Conservation (phyloP, 1,284 basidiomycete species). For the Tylopilus microsporus region DNA sequence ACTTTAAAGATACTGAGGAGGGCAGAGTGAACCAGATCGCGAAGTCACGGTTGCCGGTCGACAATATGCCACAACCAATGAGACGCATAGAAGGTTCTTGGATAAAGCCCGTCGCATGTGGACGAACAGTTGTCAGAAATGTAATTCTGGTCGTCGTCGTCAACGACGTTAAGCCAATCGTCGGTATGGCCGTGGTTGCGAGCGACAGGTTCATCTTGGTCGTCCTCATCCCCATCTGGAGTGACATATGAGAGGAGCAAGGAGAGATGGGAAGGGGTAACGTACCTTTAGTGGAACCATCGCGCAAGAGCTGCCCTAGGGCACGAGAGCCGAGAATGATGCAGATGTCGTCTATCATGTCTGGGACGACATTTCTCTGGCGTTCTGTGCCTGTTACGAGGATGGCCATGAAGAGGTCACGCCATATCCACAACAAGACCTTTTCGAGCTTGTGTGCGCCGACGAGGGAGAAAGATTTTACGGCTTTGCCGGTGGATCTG, state of each 20-base stretch:
- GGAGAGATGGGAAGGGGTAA: not conserved
- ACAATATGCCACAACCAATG: slow-evolving; percentile 50
- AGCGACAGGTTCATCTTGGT: slow-evolving; percentile 19
- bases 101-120: slow-evolving; percentile 24
- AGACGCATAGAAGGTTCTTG: slow-evolving; percentile 36
- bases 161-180: slow-evolving; percentile 15
- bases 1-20: slow-evolving; percentile 44
- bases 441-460: slow-evolving; percentile 47
- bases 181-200: slow-evolving; percentile 2
- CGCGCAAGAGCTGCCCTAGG: slow-evolving; percentile 49
- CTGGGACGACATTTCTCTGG: slow-evolving; percentile 39
- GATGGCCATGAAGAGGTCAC: slow-evolving; percentile 57
- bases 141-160: slow-evolving; percentile 30
- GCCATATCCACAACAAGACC: slow-evolving; percentile 62
- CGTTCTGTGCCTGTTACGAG: slow-evolving; percentile 37
- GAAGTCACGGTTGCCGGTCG: slow-evolving; percentile 39
- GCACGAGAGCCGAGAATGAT: slow-evolving; percentile 44
- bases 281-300: slow-evolving; percentile 42
- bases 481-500: slow-evolving; percentile 36
- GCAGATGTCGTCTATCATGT: slow-evolving; percentile 57
- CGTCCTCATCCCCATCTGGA: slow-evolving; percentile 31
- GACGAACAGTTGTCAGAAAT: slow-evolving; percentile 27
- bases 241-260: slow-evolving; percentile 11
- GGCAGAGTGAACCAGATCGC: slow-evolving; percentile 40
- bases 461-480: slow-evolving; percentile 49